Evolutionary conservation across 331 rosid genomes (phyloP).

Genomic region (Malus hybrid): DNA sequence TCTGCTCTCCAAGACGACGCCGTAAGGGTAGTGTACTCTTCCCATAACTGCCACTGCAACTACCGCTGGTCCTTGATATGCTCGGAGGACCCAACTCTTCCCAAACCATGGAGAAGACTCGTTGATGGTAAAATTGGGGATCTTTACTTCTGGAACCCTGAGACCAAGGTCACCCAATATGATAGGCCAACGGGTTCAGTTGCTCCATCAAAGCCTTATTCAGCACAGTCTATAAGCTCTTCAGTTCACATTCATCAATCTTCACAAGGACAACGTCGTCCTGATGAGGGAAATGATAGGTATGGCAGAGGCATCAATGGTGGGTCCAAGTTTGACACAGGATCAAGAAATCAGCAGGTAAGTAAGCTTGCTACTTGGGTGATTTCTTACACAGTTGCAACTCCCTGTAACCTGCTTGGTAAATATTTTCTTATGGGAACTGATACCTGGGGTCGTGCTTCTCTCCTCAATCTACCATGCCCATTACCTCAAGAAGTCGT

Average conservation of each 20-base stretch:
- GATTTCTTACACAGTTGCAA: neutral
- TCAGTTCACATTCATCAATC: conserved; percentile 73
- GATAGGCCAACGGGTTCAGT: conserved; percentile 62
- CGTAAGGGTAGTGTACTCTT: conserved; percentile 17
- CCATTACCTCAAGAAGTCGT: too few species aligned
- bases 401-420: neutral
- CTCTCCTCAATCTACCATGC: too few species aligned
- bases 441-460: neutral
- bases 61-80: conserved; percentile 80
- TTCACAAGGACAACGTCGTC: conserved; percentile 50
- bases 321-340: conserved; percentile 5
- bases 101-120: conserved; percentile 91
- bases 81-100: conserved; percentile 88
- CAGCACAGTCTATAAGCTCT: conserved; percentile 51
- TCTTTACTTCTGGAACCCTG: conserved; percentile 98
- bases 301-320: conserved; percentile 52
- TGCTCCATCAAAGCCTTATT: conserved; percentile 38
- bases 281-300: conserved; percentile 42
- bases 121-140: conserved; percentile 98
- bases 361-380: neutral
- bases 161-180: conserved; percentile 89
- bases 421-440: neutral
- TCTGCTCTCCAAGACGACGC: too few species aligned
- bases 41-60: conserved; percentile 83
- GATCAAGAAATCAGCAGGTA: conserved; percentile 49